phyloP scores from a whole-genome alignment of 2,329 filamentous ascomycete species.

The Paraphaeosphaeria minitans region DNA sequence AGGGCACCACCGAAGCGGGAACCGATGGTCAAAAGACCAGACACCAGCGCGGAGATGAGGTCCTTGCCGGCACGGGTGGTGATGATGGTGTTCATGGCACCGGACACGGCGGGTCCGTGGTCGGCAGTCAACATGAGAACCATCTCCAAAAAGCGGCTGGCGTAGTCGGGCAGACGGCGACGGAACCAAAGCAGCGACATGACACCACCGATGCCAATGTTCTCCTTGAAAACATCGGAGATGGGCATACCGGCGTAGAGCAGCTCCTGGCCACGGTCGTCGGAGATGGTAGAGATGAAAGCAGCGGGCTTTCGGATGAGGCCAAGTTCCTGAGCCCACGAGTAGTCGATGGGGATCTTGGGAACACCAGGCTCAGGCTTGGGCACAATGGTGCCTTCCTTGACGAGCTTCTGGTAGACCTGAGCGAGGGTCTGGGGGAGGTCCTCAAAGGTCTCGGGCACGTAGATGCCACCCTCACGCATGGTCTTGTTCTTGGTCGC shows the following conservation, averaged over 20 bases:
- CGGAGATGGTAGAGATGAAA: slow-evolving; percentile 99
- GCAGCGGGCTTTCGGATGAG: slow-evolving; percentile 99
- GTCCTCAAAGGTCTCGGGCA: slow-evolving; percentile 96
- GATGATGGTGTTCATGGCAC: slow-evolving; percentile 99
- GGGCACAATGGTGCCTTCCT: slow-evolving; percentile 82
- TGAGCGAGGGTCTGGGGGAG: slow-evolving; percentile 76
- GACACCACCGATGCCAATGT: slow-evolving; percentile 98
- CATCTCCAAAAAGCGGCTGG: slow-evolving; percentile 99
- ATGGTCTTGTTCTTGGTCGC: slow-evolving; percentile 96
- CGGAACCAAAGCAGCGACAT: slow-evolving; percentile 99
- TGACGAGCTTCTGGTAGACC: slow-evolving; percentile 89
- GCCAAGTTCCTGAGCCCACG: slow-evolving; percentile 98
- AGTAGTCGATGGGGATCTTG: slow-evolving; percentile 99
- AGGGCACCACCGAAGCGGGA: slow-evolving; percentile 98
- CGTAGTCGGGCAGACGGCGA: slow-evolving; percentile 91
- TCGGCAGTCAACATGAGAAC: slow-evolving; percentile 99
- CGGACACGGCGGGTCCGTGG: slow-evolving; percentile 97
- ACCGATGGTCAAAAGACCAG: slow-evolving; percentile 96
- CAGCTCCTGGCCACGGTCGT: slow-evolving; percentile 99
- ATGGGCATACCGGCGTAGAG: slow-evolving; percentile 99
- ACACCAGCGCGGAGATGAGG: slow-evolving; percentile 91
- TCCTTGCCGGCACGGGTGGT: slow-evolving; percentile 99
- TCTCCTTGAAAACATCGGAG: slow-evolving; percentile 98
- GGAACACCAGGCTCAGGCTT: slow-evolving; percentile 88
- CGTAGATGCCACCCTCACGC: slow-evolving; percentile 91